Evolutionary conservation across 2,329 filamentous ascomycete species (phyloP).

Genomic region (Colletotrichum scovillei): DNA sequence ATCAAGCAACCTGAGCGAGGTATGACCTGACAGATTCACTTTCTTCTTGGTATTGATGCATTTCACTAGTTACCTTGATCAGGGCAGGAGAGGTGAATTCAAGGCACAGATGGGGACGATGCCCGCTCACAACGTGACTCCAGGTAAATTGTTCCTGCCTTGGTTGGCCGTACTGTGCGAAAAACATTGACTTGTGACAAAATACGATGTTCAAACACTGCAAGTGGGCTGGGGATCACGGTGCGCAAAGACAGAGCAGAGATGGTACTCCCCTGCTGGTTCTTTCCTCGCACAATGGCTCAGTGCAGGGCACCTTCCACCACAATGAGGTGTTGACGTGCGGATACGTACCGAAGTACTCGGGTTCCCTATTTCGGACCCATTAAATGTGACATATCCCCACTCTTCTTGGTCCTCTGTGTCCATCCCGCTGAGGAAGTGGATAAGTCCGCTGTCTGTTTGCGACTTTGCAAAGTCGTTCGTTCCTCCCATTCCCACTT

Average conservation of each 20-base stretch:
- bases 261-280: neutral
- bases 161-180: neutral
- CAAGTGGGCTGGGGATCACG: neutral
- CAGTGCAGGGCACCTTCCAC: too few relatives aligned
- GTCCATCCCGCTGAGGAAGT: neutral
- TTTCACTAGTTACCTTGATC: neutral
- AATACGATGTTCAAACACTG: constrained; percentile 10
- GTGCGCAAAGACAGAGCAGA: constrained; percentile 6
- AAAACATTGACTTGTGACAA: neutral
- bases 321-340: too few relatives aligned
- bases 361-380: neutral
- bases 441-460: neutral
- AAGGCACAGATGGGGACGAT: neutral
- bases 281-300: neutral
- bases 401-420: neutral
- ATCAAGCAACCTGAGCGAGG: neutral
- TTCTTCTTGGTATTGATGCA: neutral
- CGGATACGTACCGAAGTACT: neutral
- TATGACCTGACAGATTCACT: neutral
- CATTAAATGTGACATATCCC: neutral
- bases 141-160: neutral
- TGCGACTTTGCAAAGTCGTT: neutral
- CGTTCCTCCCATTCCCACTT: neutral
- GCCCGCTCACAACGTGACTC: neutral
- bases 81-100: neutral